Evolutionary conservation across 2,329 filamentous ascomycete species (phyloP).

Genomic region (Penicillium digitatum): DNA sequence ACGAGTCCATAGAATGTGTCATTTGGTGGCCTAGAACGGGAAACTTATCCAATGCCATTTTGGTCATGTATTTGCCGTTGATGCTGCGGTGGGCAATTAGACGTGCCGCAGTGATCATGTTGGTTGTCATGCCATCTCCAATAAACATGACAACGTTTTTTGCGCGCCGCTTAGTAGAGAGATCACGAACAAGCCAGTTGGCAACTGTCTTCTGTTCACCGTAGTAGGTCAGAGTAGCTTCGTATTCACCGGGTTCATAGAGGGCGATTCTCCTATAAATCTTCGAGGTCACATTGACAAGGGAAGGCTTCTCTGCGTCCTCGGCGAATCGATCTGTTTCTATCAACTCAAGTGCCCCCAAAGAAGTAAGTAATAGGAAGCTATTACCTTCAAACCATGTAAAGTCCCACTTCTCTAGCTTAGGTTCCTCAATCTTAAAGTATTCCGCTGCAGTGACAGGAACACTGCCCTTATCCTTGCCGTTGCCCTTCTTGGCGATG

Average conservation of each 20-base stretch:
- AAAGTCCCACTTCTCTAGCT: constrained; percentile 77
- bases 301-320: constrained; percentile 63
- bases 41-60: constrained; percentile 75
- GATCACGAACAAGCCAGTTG: constrained; percentile 70
- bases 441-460: constrained; percentile 58
- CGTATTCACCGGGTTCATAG: constrained; percentile 75
- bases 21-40: constrained; percentile 84
- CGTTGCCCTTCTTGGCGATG: constrained; percentile 60
- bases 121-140: constrained; percentile 60
- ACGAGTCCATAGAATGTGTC: constrained; percentile 79
- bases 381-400: constrained; percentile 68
- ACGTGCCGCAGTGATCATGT: constrained; percentile 61
- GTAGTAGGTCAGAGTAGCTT: constrained; percentile 72
- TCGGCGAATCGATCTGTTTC: constrained; percentile 65
- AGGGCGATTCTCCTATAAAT: constrained; percentile 71
- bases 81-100: constrained; percentile 76
- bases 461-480: background rate
- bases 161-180: constrained; percentile 66
- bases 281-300: constrained; percentile 78
- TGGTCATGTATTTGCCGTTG: constrained; percentile 77
- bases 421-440: constrained; percentile 66
- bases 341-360: constrained; percentile 10
- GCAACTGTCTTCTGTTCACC: constrained; percentile 66
- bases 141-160: constrained; percentile 87
- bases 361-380: background rate